Conservation (phyloP, 139 green algal genomes). For the Helicosporidium sp. region DNA sequence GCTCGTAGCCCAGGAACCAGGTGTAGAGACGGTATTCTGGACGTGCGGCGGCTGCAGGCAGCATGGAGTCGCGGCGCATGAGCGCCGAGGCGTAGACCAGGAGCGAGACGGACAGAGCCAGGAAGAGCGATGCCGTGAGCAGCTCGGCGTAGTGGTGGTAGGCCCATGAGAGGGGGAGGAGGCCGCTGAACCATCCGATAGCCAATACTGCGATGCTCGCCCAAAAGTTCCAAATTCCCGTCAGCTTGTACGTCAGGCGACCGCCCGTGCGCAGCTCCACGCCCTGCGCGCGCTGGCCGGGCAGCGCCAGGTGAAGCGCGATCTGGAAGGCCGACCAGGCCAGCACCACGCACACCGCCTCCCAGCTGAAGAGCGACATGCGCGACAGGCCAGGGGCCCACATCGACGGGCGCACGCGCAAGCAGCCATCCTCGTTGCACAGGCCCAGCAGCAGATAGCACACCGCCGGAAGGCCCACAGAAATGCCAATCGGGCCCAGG, state of each 20-base stretch:
- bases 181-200: conserved; percentile 36
- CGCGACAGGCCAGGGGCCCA: conserved; percentile 8
- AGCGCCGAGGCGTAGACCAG: conserved; percentile 46
- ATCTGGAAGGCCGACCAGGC: conserved; percentile 41
- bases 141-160: conserved; percentile 60
- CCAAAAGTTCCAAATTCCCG: conserved; percentile 37
- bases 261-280: conserved; percentile 30
- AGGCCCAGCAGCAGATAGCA: conserved; percentile 30
- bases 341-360: conserved; percentile 28
- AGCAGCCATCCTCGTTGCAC: conserved; percentile 27
- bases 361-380: conserved; percentile 25
- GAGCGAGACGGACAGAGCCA: conserved; percentile 33
- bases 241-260: conserved; percentile 66
- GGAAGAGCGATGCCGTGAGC: conserved; percentile 40
- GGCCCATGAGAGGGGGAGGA: conserved; percentile 38
- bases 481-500: conserved; percentile 36
- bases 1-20: conserved; percentile 81
- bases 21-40: conserved; percentile 42
- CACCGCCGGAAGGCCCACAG: conserved; percentile 33
- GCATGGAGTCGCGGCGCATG: too few species aligned
- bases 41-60: conserved; percentile 8
- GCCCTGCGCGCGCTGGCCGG: conserved; percentile 38
- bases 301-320: conserved; percentile 58
- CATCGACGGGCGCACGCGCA: conserved; percentile 3
- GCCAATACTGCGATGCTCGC: conserved; percentile 27